A percentile compares a stretch with the other conserved stretches of the same genome.
Evolutionary conservation across 495 filamentous ascomycete genomes (phyloP).

Genomic region (Aspergillus campestris): DNA sequence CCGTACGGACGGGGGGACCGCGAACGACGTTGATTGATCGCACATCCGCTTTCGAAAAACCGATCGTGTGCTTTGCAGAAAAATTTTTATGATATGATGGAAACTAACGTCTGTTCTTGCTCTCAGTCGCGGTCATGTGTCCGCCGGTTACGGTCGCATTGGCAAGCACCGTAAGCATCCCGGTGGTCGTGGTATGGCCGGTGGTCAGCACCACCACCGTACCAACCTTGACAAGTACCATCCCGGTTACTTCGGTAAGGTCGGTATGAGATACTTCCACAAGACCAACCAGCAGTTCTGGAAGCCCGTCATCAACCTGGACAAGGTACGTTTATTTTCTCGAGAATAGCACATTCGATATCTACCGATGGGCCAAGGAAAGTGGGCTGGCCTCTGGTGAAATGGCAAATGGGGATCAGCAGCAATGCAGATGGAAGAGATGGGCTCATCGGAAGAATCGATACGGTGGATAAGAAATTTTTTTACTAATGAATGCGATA

Average conservation of each 20-base stretch:
- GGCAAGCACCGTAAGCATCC: slow-evolving; percentile 92
- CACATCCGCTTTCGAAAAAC: slow-evolving; percentile 5
- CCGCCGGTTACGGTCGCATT: slow-evolving; percentile 84
- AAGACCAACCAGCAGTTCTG: slow-evolving; percentile 82
- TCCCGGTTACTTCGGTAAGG: slow-evolving; percentile 96
- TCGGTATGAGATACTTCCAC: slow-evolving; percentile 95
- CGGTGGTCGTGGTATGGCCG: slow-evolving; percentile 92
- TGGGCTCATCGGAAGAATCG: too few species aligned
- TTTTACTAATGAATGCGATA: not conserved
- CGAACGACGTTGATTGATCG: slow-evolving; percentile 12
- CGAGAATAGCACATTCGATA: not conserved
- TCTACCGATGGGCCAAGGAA: not conserved
- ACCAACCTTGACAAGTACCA: slow-evolving; percentile 95
- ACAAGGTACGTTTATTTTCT: slow-evolving; percentile 62
- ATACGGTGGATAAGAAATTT: not conserved
- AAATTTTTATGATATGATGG: slow-evolving; percentile 6
- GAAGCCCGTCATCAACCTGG: slow-evolving; percentile 86
- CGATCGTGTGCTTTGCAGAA: slow-evolving; percentile 4
- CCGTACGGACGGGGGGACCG: slow-evolving; percentile 7
- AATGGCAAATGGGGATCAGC: not conserved
- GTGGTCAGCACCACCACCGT: slow-evolving; percentile 89
- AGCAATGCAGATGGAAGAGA: not conserved
- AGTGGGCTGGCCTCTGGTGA: not conserved
- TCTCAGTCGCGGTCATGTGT: slow-evolving; percentile 82
- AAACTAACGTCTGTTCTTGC: slow-evolving; percentile 17